These are phyloP conservation scores for Claviceps sp. DNA, from an alignment of 2,329 filamentous ascomycete species.

Conservation along the genomic window DNA sequence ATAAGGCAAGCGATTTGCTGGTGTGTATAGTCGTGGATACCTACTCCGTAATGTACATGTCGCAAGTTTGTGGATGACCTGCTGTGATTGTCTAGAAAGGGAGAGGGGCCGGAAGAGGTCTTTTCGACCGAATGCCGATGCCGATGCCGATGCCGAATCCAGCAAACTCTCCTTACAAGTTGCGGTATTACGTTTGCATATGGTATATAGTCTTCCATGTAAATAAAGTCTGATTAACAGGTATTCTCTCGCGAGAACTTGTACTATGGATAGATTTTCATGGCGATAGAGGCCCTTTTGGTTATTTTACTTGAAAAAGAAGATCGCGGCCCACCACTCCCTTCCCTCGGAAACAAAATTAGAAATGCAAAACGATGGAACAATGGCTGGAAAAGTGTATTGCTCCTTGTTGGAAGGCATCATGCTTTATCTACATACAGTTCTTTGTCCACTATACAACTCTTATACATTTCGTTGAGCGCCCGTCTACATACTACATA, in stretches of 20 bases:
- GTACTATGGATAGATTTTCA: not conserved
- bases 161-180: too few relatives aligned
- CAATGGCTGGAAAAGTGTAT: not conserved
- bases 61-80: not conserved
- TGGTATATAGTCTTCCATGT: too few relatives aligned
- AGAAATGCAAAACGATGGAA: not conserved
- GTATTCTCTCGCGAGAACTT: too few relatives aligned
- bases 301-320: not conserved
- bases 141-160: too few relatives aligned
- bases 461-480: not conserved
- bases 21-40: not conserved
- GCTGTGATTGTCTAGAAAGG: too few relatives aligned
- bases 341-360: too few relatives aligned
- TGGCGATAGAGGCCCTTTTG: not conserved
- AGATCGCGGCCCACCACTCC: not conserved
- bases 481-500: not conserved
- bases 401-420: not conserved
- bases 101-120: too few relatives aligned
- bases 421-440: not conserved
- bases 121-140: too few relatives aligned
- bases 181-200: too few relatives aligned
- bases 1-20: not conserved
- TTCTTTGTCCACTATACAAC: not conserved
- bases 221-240: not conserved
- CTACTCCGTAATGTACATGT: not conserved